Base-by-base conservation (phyloP, 1,139 yeast genomes). In the Suhomyces bolitotheri region DNA sequence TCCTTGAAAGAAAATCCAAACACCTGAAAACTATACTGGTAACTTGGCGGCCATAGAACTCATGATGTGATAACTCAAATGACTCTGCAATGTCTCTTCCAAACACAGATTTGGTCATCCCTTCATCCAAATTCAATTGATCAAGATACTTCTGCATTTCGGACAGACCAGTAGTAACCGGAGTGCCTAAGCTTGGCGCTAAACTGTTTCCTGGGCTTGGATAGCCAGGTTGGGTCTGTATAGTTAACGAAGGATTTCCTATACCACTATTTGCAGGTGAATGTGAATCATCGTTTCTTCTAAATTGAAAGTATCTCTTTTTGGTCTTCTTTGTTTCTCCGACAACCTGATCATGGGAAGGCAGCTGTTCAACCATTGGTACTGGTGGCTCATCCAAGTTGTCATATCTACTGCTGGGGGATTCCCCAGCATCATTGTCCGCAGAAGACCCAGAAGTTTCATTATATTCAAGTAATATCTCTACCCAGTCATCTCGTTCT, bases 1-100 rank as follows among this genome's bases (percentile, higher is more conserved):
- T 75, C 31, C 69, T 73, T 36, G 76, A 72, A 32, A 92, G 66
- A 48, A 74, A 84, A 41, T 80, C 87, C 28, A 92, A 58, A 52
- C 96, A 88, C 41, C 96, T 67, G 51, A 65, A 84, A 15, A 88
- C 76, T 8, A 92, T 78, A 29, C 92, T 79, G 1, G 98, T 97
- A 8, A 92, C 77, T 11, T 49, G 50, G 22, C 56, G 55, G 1
- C 76, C 77, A 38, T 66, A 67, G 29, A 71, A 62, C 4, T 54
- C 63, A 44, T 64, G 76, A 24, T 67, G 74, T 25, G 81, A 82
- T 29, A 73, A 55, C 29, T 65, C 62, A 33, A 73, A 62, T 0
- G 85, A 82, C 16, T 68, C 73, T 4, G 62, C 64, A 15, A 90
- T 51, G 1, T 83, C 76, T 13, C 80, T 66, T 0, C 95, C 95